Evolutionary conservation across 2,329 filamentous ascomycete genomes (phyloP).

Genomic region (Periconia sp.): DNA sequence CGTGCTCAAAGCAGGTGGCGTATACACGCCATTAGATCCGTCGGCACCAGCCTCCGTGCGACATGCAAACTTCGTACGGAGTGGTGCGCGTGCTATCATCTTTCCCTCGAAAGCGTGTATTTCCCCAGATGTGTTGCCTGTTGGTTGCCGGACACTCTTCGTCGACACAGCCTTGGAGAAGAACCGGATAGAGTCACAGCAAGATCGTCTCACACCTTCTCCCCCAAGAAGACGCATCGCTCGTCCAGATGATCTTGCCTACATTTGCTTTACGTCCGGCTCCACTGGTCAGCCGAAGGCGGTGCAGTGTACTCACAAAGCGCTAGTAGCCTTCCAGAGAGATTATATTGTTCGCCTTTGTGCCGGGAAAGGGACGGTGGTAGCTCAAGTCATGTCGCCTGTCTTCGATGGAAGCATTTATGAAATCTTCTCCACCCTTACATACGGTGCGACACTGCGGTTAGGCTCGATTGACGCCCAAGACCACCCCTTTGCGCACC

Average conservation of each 20-base stretch:
- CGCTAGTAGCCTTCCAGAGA: slow-evolving; percentile 2
- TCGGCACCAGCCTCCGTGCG: slow-evolving; percentile 26
- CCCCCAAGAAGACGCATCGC: slow-evolving; percentile 1
- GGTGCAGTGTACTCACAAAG: slow-evolving; percentile 34
- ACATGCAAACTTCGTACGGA: slow-evolving; percentile 17
- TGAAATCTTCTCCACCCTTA: slow-evolving; percentile 50
- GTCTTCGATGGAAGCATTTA: slow-evolving; percentile 55
- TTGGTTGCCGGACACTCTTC: not conserved
- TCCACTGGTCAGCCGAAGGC: slow-evolving; percentile 53
- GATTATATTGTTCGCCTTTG: not conserved
- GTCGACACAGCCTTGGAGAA: not conserved
- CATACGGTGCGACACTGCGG: slow-evolving; percentile 47
- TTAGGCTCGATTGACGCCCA: slow-evolving; percentile 27
- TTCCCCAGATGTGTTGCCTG: too few species aligned
- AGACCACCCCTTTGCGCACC: slow-evolving; percentile 35
- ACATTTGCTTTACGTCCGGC: slow-evolving; percentile 54
- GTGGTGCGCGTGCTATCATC: not conserved
- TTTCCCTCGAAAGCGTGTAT: too few species aligned
- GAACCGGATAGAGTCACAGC: not conserved
- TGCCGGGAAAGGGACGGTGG: not conserved
- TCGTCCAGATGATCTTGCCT: slow-evolving; percentile 32
- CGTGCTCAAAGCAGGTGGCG: slow-evolving; percentile 37
- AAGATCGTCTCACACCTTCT: too few species aligned
- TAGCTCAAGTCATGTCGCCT: slow-evolving; percentile 52
- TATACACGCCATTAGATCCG: slow-evolving; percentile 17